Evolutionary conservation across 257 asterid species (phyloP).

Genomic region (Fraxinus cuspidata): DNA sequence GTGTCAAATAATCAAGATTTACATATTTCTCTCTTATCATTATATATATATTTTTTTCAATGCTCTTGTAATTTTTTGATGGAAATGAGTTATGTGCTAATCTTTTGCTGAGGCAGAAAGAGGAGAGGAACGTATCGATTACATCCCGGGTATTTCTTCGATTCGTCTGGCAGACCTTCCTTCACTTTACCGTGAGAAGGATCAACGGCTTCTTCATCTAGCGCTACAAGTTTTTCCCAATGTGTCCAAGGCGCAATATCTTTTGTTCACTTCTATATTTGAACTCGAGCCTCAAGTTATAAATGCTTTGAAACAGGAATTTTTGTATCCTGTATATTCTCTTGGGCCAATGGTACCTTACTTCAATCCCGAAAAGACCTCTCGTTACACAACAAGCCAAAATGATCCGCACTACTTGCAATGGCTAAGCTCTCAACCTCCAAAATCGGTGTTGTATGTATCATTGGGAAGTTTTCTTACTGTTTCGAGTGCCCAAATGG

Average conservation of each 20-base stretch:
- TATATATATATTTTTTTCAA: not conserved
- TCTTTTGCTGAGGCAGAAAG: slow-evolving; percentile 33
- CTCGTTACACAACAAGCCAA: slow-evolving; percentile 21
- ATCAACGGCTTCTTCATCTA: slow-evolving; percentile 28
- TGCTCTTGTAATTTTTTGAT: too few species aligned
- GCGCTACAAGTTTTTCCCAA: slow-evolving; percentile 25
- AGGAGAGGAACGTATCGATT: slow-evolving; percentile 50
- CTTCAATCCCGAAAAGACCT: slow-evolving; percentile 17
- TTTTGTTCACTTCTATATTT: slow-evolving; percentile 42
- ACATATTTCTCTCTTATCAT: not conserved
- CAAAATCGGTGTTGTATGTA: slow-evolving; percentile 57
- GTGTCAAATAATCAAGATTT: not conserved
- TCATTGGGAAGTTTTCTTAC: slow-evolving; percentile 76
- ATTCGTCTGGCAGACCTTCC: slow-evolving; percentile 57
- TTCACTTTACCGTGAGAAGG: slow-evolving; percentile 33
- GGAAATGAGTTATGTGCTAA: slow-evolving; percentile 1
- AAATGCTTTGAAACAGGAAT: slow-evolving; percentile 41
- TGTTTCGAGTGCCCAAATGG: slow-evolving; percentile 53
- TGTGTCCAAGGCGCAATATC: slow-evolving; percentile 41
- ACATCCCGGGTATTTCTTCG: slow-evolving; percentile 50
- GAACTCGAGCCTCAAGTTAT: slow-evolving; percentile 55
- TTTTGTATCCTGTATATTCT: slow-evolving; percentile 52
- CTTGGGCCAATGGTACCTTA: slow-evolving; percentile 71
- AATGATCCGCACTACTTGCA: slow-evolving; percentile 29
- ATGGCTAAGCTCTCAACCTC: slow-evolving; percentile 74